These are phyloP conservation scores for Plasmodium coatneyi DNA, from an alignment of 169 alveolate species.

Conservation along the genomic window DNA sequence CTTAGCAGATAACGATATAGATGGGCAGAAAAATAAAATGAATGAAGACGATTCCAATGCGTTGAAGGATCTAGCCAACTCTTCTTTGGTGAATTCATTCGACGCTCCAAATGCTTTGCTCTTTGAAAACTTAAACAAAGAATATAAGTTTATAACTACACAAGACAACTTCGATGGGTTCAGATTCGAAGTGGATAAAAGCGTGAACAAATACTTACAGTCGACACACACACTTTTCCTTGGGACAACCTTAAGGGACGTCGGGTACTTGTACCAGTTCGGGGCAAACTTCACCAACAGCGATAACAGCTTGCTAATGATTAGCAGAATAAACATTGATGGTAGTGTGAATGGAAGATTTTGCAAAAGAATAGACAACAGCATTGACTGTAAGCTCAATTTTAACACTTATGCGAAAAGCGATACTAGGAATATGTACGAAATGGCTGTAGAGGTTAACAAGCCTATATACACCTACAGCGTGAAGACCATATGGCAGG, in stretches of 20 bases:
- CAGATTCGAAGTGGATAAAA: slow-evolving; percentile 91
- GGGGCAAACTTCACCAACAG: slow-evolving; percentile 90
- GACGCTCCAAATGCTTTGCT: slow-evolving; percentile 72
- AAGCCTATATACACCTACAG: slow-evolving; percentile 87
- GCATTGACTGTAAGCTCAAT: slow-evolving; percentile 86
- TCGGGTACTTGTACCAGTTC: slow-evolving; percentile 90
- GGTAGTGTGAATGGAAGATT: slow-evolving; percentile 87
- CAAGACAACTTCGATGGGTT: slow-evolving; percentile 94
- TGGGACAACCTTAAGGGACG: slow-evolving; percentile 88
- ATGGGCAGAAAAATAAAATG: neutral
- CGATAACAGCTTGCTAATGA: slow-evolving; percentile 86
- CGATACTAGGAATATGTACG: slow-evolving; percentile 89
- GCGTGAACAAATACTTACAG: slow-evolving; percentile 86
- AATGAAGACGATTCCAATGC: neutral
- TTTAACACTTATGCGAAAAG: slow-evolving; percentile 86
- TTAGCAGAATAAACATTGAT: slow-evolving; percentile 88
- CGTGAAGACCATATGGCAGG: slow-evolving; percentile 91
- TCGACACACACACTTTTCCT: slow-evolving; percentile 89
- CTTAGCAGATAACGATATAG: neutral
- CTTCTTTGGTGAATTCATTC: slow-evolving; percentile 18
- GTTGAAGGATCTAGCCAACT: slow-evolving; percentile 7
- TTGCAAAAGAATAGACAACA: slow-evolving; percentile 77
- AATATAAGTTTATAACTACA: slow-evolving; percentile 88
- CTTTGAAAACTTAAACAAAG: slow-evolving; percentile 88
- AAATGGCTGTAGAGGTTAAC: slow-evolving; percentile 87